Evolutionary conservation across 129 eudicot genomes (phyloP), one percentile per base, ranked within the genome.

Genomic region (Artemisia tridentata): DNA sequence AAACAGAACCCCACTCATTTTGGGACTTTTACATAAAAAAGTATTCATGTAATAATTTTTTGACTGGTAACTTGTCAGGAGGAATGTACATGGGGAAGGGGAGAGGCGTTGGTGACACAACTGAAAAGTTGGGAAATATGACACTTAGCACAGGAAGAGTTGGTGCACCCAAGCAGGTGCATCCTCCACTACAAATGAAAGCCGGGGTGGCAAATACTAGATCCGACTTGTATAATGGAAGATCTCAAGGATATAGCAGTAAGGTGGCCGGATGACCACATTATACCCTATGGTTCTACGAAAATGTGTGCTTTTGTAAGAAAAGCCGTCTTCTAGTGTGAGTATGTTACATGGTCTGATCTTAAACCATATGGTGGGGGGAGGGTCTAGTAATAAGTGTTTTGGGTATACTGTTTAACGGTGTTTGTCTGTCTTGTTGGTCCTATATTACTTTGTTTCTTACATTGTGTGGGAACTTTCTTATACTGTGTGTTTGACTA

Each of bases 81-180:
- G 77, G 87, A 43, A 48, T 63, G 41, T 70, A 60, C 73, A 48
- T 17, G 46, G 88, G 90, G 15, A 88, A 72, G 70, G 76, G 86
- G 25, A 80, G 79, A 47, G 93, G 84, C 21, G 75, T 88, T 14
- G 59, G 69, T 1, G 90, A 86, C 15, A 71, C 91, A 68, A 78
- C 86, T 43, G 96, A 86, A 60, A 91, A 86, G 83, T 55, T 91
- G 74, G 83, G 81, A 56, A 91, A 80, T 65, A 80, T 91, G 88
- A 59, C 75, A 3, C 46, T 88, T 54, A 79, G 91, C 11, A 8
- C 69, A 4, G 85, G 84, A 66, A 78, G 86, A 76, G 72, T 68
- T 61, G 80, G 75, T 38, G 75, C 61, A 49, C 57, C 50, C 74
- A 67, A 73, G 75, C 68, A 63, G 49, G 18, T n/a, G 80, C 87